A percentile compares a stretch with the other conserved stretches of the same genome.
Evolutionary conservation across 176 grass and related monocot genomes (phyloP).

Genomic region (Phragmites australis): DNA sequence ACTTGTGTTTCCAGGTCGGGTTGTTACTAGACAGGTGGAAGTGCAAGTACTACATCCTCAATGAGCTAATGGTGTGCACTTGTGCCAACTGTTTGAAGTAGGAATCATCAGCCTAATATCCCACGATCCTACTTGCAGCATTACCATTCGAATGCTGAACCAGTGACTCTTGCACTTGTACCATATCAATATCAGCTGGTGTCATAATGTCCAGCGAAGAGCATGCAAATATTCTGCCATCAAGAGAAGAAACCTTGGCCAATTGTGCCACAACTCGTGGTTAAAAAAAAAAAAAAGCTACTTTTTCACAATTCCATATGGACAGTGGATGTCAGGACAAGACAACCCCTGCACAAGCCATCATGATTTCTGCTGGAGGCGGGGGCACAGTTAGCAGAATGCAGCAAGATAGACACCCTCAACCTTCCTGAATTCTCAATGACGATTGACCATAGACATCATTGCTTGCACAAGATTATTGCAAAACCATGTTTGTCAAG

Average conservation of each 20-base stretch:
- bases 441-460: not conserved
- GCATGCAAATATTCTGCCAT: not conserved
- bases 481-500: not conserved
- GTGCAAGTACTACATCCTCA: conserved; percentile 1
- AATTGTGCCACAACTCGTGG: not conserved
- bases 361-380: not conserved
- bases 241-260: conserved; percentile 4
- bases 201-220: conserved; percentile 7
- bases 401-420: conserved; percentile 15
- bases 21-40: conserved; percentile 14
- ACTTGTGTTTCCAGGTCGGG: conserved; percentile 9
- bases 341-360: not conserved
- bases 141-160: conserved; percentile 11
- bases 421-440: not conserved
- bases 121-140: not conserved
- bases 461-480: not conserved
- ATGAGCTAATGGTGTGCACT: too few relatives aligned
- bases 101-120: conserved; percentile 20
- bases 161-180: not conserved
- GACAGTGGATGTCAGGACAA: not conserved
- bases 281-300: not conserved
- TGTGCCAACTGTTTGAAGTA: not conserved
- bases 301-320: conserved; percentile 15
- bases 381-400: not conserved
- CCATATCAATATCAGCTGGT: conserved; percentile 1